Evolutionary conservation across 345 rosid genomes (phyloP).

Genomic region (Salix exigua): DNA sequence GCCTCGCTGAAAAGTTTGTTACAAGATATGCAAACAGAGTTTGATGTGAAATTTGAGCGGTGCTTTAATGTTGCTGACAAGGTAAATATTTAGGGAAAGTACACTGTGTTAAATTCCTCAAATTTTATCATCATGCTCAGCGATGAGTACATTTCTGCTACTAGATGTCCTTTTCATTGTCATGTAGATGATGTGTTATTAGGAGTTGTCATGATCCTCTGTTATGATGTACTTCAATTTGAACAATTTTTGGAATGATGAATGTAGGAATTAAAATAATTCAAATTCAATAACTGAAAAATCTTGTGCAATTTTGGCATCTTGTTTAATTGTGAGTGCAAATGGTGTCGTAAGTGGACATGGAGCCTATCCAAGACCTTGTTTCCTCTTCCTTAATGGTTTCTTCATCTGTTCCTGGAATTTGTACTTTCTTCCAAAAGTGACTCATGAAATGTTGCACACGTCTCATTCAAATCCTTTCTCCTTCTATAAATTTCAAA

Average conservation of each 20-base stretch:
- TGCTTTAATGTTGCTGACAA: slow-evolving; percentile 54
- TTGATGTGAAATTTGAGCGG: slow-evolving; percentile 60
- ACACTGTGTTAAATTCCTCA: background rate
- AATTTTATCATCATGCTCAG: background rate
- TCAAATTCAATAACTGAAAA: too few species aligned
- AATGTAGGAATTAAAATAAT: too few species aligned
- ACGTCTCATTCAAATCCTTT: slow-evolving; percentile 1
- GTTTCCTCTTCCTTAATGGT: too few species aligned
- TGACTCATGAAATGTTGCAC: background rate
- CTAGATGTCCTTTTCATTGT: slow-evolving; percentile 2
- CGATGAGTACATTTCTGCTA: background rate
- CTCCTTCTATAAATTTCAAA: background rate
- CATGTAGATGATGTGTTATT: background rate
- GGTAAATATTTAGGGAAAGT: slow-evolving; percentile 34
- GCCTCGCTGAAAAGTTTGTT: slow-evolving; percentile 47
- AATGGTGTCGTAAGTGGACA: too few species aligned
- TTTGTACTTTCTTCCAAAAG: background rate
- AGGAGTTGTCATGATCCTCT: background rate
- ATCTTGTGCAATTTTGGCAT: background rate
- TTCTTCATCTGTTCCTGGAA: too few species aligned
- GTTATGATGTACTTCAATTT: too few species aligned
- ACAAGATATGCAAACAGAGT: slow-evolving; percentile 54
- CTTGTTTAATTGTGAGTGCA: background rate
- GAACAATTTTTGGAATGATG: too few species aligned
- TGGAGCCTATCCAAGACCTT: too few species aligned